Percentiles rank a stretch among this genome's conserved stretches.
phyloP scores from a whole-genome alignment of 2,329 filamentous ascomycete species.

The Verticillium nubilum region DNA sequence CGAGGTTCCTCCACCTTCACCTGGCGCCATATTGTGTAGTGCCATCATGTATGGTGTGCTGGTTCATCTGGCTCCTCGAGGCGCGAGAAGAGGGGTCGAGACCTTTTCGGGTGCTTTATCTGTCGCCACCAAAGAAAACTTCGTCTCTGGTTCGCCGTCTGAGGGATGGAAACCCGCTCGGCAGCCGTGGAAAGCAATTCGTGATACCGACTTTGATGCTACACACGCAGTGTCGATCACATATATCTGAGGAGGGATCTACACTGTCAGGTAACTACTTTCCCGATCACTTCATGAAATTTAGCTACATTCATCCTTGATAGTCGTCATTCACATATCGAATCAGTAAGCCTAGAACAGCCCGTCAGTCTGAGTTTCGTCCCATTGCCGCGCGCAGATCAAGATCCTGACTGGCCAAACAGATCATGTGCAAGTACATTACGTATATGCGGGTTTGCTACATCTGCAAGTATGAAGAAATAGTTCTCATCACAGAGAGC shows the following conservation, averaged over 20 bases:
- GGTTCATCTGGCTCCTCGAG: neutral
- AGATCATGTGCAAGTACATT: conserved; percentile 30
- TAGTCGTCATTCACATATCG: too few species aligned
- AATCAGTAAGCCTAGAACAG: neutral
- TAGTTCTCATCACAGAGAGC: conserved; percentile 30
- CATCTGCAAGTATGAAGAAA: conserved; percentile 25
- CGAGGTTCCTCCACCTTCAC: neutral
- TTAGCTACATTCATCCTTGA: too few species aligned
- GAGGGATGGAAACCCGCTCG: too few species aligned
- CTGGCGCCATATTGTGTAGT: neutral
- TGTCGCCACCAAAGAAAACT: neutral
- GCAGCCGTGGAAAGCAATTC: neutral
- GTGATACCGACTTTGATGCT: neutral
- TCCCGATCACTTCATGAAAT: too few species aligned
- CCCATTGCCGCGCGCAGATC: too few species aligned
- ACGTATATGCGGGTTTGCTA: conserved; percentile 28
- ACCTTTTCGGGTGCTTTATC: neutral
- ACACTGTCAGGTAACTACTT: neutral
- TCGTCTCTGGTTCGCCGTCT: neutral
- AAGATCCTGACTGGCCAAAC: neutral
- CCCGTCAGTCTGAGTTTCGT: neutral
- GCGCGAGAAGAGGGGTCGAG: neutral
- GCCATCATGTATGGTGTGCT: neutral
- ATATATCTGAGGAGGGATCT: neutral
- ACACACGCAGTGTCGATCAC: neutral